These are phyloP conservation scores for Globisporangium emineosum DNA, from an alignment of 352 stramenopile genomes.

Conservation along the genomic window DNA sequence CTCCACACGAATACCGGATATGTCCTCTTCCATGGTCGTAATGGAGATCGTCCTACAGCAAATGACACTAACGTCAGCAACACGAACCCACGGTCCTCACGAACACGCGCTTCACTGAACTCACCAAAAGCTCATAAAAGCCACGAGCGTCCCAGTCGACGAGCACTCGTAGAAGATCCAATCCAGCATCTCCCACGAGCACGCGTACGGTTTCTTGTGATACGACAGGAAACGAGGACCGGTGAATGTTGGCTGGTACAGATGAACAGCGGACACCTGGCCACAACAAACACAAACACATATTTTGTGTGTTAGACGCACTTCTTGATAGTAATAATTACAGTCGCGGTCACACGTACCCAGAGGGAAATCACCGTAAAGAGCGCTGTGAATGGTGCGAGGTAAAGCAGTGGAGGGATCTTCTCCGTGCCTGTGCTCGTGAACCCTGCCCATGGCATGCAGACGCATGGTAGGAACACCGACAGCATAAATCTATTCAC, in stretches of 20 bases:
- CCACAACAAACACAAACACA: neutral
- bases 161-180: slow-evolving; percentile 67
- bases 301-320: too few relatives aligned
- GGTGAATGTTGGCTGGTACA: slow-evolving; percentile 56
- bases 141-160: slow-evolving; percentile 36
- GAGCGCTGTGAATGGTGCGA: slow-evolving; percentile 38
- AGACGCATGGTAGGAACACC: slow-evolving; percentile 50
- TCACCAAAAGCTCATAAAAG: slow-evolving; percentile 58
- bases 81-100: too few relatives aligned
- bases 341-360: slow-evolving; percentile 20
- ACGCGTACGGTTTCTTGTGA: slow-evolving; percentile 42
- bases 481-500: slow-evolving; percentile 41
- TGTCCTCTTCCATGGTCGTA: slow-evolving; percentile 28
- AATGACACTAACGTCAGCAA: neutral
- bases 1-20: slow-evolving; percentile 30
- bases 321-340: too few relatives aligned
- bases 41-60: slow-evolving; percentile 36
- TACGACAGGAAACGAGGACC: slow-evolving; percentile 55
- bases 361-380: slow-evolving; percentile 54
- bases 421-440: slow-evolving; percentile 44
- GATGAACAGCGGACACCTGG: slow-evolving; percentile 47
- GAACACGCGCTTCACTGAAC: neutral
- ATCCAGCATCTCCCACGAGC: slow-evolving; percentile 64
- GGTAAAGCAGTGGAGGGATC: slow-evolving; percentile 46
- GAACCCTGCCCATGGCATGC: slow-evolving; percentile 43